These are phyloP conservation scores for Glycine tomentella DNA, from an alignment of 306 rosid genomes.

Conservation along the genomic window DNA sequence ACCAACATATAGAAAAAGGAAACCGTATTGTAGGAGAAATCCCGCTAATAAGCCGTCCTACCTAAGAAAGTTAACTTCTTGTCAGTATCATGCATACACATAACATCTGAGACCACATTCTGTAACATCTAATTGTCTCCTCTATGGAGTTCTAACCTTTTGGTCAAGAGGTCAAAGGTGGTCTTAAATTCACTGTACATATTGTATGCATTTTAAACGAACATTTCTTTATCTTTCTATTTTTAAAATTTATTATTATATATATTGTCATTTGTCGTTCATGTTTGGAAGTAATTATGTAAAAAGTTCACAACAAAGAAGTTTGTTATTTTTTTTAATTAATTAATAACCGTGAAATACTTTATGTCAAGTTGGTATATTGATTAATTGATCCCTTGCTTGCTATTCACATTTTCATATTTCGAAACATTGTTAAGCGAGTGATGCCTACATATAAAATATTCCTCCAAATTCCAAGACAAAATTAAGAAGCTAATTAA, in stretches of 20 bases:
- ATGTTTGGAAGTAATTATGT: conserved; percentile 6
- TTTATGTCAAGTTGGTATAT: conserved; percentile 18
- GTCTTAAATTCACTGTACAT: conserved; percentile 46
- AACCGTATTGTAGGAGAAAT: conserved; percentile 38
- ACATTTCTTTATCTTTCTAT: conserved; percentile 43
- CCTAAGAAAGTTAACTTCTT: conserved; percentile 58
- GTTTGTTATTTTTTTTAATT: not conserved
- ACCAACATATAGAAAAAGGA: conserved; percentile 59
- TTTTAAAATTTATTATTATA: conserved; percentile 27
- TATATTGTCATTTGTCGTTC: conserved; percentile 31
- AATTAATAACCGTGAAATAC: conserved; percentile 27
- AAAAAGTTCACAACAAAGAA: not conserved
- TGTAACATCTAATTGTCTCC: conserved; percentile 88
- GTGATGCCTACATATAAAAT: not conserved
- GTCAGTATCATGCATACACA: conserved; percentile 61
- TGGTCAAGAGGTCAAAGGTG: conserved; percentile 54
- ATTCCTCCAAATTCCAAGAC: conserved; percentile 8
- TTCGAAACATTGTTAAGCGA: not conserved
- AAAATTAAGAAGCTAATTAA: not conserved
- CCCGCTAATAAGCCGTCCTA: conserved; percentile 54
- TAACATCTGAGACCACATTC: conserved; percentile 62
- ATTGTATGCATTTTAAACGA: conserved; percentile 37
- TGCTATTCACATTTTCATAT: conserved; percentile 27
- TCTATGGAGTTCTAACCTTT: conserved; percentile 60
- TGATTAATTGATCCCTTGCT: conserved; percentile 44